Base-by-base conservation (phyloP, 1,284 basidiomycete species). In the Boletus sp. region DNA sequence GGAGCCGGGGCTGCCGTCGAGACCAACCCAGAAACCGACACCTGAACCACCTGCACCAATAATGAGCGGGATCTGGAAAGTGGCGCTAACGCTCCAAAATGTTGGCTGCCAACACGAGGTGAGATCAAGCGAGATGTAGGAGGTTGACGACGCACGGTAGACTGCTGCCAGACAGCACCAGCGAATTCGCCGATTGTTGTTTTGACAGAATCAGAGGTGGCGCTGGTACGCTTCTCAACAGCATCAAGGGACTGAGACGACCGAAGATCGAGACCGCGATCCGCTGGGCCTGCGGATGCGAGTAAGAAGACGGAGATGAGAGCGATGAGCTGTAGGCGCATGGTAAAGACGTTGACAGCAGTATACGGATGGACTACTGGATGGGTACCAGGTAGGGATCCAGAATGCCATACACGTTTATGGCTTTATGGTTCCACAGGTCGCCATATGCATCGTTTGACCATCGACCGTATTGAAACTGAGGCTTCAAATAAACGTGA, bases 1-100 rank as follows among this genome's bases (percentile, higher is more conserved):
- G n/a, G n/a, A 16, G 13, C 33, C 33, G 6, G 17, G 4, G n/a
- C 2, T 2, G 2, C 65, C 64, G 35, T 64, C 66, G 1, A 66
- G 56, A 14, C 59, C 64, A 13, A 70, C 59, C 66, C 53, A 61
- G 3, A 30, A 47, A 23, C 52, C 28, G 10, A 51, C 65, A 16
- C 27, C 16, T 31, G 25, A 6, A 2, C 44, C 55, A 1, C 4
- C 13, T 17, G 28, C 14, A 6, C 67, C 68, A 10, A 55, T 54
- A 17, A 38, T 30, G 6, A 6, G 25, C 6, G 63, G 64, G 5
- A 64, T 43, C 1, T 33, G 28, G n/a, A 64, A 59, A 4, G 51
- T 66, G 25, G 61, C 64, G 8, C 38, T 25, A 6, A 66, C 21
- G 3, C n/a, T 21, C 21, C 2, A 30, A 28, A 64, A 60, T 4